Percentiles rank a stretch among this genome's conserved stretches.
These are phyloP conservation scores for Dryadomyces quercivorus DNA, from an alignment of 2,329 filamentous ascomycete species.

Conservation along the genomic window DNA sequence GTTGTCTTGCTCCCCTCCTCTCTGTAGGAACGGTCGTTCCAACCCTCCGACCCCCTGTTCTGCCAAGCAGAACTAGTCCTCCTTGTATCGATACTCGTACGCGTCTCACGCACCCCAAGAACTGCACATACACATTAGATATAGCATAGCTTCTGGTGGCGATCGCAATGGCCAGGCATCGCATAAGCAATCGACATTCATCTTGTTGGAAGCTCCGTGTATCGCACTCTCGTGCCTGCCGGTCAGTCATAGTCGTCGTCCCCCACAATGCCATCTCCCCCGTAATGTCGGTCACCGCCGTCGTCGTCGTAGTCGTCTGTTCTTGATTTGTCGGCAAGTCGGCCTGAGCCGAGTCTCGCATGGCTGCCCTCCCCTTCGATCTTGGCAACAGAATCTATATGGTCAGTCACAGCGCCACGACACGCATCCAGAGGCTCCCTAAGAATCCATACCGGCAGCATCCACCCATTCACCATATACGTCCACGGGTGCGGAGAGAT, in stretches of 20 bases:
- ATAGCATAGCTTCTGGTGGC: neutral
- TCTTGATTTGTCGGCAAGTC: neutral
- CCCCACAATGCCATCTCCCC: conserved; percentile 37
- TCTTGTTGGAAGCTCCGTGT: neutral
- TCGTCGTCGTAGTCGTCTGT: conserved; percentile 22
- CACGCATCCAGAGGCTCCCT: too few species aligned
- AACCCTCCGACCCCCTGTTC: neutral
- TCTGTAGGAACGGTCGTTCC: neutral
- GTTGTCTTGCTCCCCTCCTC: neutral
- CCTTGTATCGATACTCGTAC: neutral
- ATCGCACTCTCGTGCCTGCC: neutral
- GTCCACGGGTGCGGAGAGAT: conserved; percentile 82
- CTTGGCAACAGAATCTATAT: conserved; percentile 37
- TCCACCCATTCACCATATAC: conserved; percentile 99
- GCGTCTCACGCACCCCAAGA: neutral
- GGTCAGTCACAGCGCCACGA: neutral
- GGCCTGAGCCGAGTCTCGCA: neutral
- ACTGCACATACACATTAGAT: neutral
- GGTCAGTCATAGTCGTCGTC: conserved; percentile 36
- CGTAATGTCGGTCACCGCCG: conserved; percentile 39
- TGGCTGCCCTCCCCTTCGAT: conserved; percentile 12
- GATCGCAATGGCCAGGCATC: neutral
- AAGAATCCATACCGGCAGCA: conserved; percentile 44
- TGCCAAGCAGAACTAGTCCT: neutral
- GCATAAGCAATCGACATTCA: neutral